Conservation (phyloP, 345 rosid species). For the Corchorus olitorius region DNA sequence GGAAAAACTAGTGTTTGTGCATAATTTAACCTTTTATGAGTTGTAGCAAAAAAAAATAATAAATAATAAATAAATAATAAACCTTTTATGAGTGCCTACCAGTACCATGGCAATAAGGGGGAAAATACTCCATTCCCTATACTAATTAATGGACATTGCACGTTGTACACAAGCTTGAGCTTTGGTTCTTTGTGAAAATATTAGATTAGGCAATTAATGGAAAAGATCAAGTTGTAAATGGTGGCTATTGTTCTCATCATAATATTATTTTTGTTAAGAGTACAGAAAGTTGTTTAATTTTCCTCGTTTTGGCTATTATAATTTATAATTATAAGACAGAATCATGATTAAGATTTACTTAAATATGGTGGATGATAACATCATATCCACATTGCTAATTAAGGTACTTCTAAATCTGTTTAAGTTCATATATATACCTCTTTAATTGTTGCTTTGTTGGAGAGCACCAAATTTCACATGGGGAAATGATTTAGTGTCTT, state of each 20-base stretch:
- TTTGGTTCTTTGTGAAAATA: background rate
- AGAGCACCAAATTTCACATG: constrained; percentile 15
- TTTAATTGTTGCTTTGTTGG: constrained; percentile 2
- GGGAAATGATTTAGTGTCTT: background rate
- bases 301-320: no score
- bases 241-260: no score
- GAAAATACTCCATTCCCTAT: background rate
- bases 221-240: no score
- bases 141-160: background rate
- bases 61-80: no score
- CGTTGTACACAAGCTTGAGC: background rate
- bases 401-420: background rate
- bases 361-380: constrained; percentile 9
- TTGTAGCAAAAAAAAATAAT: no score
- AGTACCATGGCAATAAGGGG: background rate
- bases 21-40: no score
- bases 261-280: no score
- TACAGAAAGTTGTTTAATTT: no score
- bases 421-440: background rate
- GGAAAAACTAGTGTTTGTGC: no score
- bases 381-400: background rate
- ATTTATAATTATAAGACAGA: background rate
- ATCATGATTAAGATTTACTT: constrained; percentile 6
- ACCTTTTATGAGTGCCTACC: no score
- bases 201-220: no score